These are phyloP conservation scores for Ceratobasidium sp. DNA, from an alignment of 1,284 basidiomycete species.

Conservation along the genomic window DNA sequence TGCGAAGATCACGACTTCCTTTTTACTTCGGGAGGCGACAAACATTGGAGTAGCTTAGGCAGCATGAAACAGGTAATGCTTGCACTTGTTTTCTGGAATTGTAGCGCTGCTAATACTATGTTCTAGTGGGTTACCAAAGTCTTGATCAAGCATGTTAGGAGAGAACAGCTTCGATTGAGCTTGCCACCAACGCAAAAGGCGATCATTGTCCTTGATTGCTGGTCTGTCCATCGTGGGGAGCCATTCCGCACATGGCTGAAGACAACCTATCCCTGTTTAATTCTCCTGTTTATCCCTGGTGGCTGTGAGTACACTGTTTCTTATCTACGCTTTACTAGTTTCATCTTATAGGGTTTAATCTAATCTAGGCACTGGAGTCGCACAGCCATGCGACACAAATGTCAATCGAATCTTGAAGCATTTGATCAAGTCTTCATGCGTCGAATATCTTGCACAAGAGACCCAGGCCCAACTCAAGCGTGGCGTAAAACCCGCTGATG, in stretches of 20 bases:
- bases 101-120: no score
- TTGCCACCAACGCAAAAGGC: not conserved
- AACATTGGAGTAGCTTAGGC: constrained; percentile 21
- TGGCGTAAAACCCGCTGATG: not conserved
- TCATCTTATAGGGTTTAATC: not conserved
- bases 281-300: not conserved
- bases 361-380: not conserved
- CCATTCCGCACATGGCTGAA: not conserved
- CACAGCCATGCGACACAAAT: constrained; percentile 5
- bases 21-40: constrained; percentile 3
- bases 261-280: not conserved
- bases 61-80: constrained; percentile 12
- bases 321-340: not conserved
- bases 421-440: not conserved
- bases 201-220: not conserved
- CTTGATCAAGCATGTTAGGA: not conserved
- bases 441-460: not conserved
- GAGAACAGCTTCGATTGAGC: not conserved
- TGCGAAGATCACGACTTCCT: not conserved
- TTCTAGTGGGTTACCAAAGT: constrained; percentile 46
- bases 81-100: not conserved
- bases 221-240: not conserved
- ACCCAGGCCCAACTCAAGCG: not conserved
- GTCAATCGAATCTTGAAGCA: not conserved
- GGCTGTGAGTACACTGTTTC: not conserved